These are phyloP conservation scores for Cyberlindnera saturnus DNA, from an alignment of 805 yeast genomes.

Conservation along the genomic window DNA sequence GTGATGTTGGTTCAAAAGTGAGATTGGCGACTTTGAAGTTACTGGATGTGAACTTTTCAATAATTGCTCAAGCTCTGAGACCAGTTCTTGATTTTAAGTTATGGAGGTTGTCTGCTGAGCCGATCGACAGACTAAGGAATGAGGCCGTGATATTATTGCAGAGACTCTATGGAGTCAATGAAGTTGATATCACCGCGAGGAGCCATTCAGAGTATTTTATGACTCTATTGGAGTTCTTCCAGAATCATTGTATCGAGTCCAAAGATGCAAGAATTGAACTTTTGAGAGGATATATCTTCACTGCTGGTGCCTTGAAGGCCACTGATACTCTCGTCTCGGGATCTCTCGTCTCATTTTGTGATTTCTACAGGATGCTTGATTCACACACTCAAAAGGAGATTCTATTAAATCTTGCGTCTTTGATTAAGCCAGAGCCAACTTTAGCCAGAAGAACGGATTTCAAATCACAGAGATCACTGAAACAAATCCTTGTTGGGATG, in stretches of 20 bases:
- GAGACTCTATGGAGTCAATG: constrained; percentile 18
- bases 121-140: constrained; percentile 47
- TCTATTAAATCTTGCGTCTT: constrained; percentile 22
- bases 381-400: constrained; percentile 7
- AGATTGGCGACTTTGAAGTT: constrained; percentile 45
- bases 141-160: constrained; percentile 36
- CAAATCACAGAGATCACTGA: constrained; percentile 11
- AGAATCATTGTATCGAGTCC: constrained; percentile 9
- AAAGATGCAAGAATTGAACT: constrained; percentile 29
- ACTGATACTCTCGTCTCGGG: constrained; percentile 37
- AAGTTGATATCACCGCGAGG: constrained; percentile 12
- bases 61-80: constrained; percentile 3
- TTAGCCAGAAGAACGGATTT: constrained; percentile 1
- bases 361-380: constrained; percentile 20
- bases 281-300: constrained; percentile 49
- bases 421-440: constrained; percentile 21
- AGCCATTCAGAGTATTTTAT: constrained; percentile 25
- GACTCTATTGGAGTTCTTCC: constrained; percentile 20
- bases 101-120: constrained; percentile 57
- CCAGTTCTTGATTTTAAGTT: constrained; percentile 29
- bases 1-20: constrained; percentile 86
- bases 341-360: constrained; percentile 35
- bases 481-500: constrained; percentile 19
- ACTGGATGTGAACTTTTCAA: constrained; percentile 26
- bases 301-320: constrained; percentile 53